Percentiles rank a stretch among this genome's conserved stretches.
Evolutionary conservation across 1,284 basidiomycete species (phyloP).

Genomic region (Phellinidium pouzarii): DNA sequence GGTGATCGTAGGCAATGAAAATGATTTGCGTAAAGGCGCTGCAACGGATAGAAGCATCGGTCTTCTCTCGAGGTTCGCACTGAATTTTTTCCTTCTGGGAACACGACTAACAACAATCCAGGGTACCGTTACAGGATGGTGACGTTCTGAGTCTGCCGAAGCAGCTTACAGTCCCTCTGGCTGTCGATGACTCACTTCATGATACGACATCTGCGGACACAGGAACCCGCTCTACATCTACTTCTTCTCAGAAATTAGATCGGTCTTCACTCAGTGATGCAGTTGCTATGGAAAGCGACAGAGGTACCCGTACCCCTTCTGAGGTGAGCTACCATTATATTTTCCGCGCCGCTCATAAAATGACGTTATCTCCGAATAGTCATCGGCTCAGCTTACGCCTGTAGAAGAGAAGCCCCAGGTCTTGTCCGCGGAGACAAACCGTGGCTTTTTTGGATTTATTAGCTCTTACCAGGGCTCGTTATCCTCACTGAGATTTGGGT

Average conservation of each 20-base stretch:
- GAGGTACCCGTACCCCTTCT: not conserved
- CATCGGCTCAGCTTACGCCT: conserved; percentile 7
- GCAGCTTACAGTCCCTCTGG: conserved; percentile 56
- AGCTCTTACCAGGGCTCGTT: conserved; percentile 40
- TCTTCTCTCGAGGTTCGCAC: conserved; percentile 56
- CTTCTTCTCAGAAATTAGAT: conserved; percentile 1
- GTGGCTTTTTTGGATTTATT: conserved; percentile 37
- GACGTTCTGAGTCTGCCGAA: conserved; percentile 51
- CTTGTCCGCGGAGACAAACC: not conserved
- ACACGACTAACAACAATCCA: not conserved
- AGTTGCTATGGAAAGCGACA: not conserved
- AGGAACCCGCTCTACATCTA: not conserved
- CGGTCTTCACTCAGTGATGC: not conserved
- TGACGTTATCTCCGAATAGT: not conserved
- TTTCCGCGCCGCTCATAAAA: too few relatives aligned
- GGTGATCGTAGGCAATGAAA: conserved; percentile 62
- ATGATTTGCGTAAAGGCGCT: conserved; percentile 54
- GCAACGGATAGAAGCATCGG: conserved; percentile 41
- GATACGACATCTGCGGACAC: conserved; percentile 26
- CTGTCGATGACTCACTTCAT: conserved; percentile 51
- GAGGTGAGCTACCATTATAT: conserved; percentile 1
- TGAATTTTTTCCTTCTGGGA: not conserved
- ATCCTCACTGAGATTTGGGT: conserved; percentile 11
- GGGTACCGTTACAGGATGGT: conserved; percentile 27
- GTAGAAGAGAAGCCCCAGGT: conserved; percentile 10